These are phyloP conservation scores for Dendryphion nanum DNA, from an alignment of 2,329 filamentous ascomycete genomes.

Conservation along the genomic window DNA sequence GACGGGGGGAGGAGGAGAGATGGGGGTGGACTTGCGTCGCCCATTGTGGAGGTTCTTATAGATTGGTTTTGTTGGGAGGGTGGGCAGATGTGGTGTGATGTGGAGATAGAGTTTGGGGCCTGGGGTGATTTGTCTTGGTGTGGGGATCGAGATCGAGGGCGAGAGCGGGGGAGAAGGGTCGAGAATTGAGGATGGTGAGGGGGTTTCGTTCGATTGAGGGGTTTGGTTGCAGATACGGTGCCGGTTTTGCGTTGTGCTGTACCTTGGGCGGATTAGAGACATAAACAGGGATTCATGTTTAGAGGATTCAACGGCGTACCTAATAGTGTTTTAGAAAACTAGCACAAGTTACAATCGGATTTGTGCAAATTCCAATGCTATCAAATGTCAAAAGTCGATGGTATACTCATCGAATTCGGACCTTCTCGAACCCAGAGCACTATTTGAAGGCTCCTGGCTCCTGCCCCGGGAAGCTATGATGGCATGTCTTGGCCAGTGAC, in stretches of 20 bases:
- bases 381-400: too few relatives aligned
- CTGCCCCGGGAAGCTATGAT: too few relatives aligned
- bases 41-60: slow-evolving; percentile 13
- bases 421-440: too few relatives aligned
- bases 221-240: neutral
- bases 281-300: too few relatives aligned
- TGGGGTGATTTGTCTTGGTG: neutral
- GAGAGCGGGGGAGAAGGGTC: neutral
- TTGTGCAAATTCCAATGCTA: too few relatives aligned
- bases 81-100: slow-evolving; percentile 1
- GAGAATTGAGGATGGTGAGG: neutral
- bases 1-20: slow-evolving; percentile 16
- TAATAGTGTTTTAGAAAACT: too few relatives aligned
- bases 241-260: neutral
- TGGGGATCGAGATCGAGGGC: neutral
- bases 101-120: neutral
- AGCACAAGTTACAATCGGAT: too few relatives aligned
- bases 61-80: slow-evolving; percentile 1
- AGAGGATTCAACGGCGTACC: too few relatives aligned
- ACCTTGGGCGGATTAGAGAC: too few relatives aligned
- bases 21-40: slow-evolving; percentile 11
- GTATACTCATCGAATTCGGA: too few relatives aligned
- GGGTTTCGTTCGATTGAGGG: neutral
- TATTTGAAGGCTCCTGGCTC: too few relatives aligned
- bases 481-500: too few relatives aligned